A percentile compares a stretch with the other conserved stretches of the same genome.
Evolutionary conservation across 2,329 filamentous ascomycete genomes (phyloP).

Genomic region (Corinectria fuckeliana): DNA sequence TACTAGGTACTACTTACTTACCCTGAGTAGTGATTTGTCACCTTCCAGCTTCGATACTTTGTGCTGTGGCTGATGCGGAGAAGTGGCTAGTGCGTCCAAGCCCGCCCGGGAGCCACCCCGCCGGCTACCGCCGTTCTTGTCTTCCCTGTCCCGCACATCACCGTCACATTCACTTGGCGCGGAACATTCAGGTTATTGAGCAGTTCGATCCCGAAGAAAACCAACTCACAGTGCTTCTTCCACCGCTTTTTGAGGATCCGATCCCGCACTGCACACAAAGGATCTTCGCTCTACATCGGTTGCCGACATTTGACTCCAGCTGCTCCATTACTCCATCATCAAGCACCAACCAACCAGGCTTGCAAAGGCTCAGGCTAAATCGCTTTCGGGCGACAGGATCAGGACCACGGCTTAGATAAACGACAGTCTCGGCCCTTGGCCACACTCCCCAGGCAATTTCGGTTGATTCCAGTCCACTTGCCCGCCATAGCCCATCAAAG

Average conservation of each 20-base stretch:
- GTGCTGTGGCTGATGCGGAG: conserved; percentile 15
- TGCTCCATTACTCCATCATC: background rate
- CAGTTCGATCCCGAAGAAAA: conserved; percentile 2
- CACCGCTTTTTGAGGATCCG: background rate
- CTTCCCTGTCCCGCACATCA: conserved; percentile 19
- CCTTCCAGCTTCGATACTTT: no score
- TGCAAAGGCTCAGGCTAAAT: conserved; percentile 4
- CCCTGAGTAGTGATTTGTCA: no score
- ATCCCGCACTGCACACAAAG: background rate
- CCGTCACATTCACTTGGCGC: conserved; percentile 10
- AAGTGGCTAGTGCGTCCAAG: conserved; percentile 10
- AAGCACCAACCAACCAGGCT: background rate
- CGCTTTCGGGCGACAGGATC: conserved; percentile 6
- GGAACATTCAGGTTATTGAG: conserved; percentile 2
- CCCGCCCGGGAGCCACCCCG: conserved; percentile 11
- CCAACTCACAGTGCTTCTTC: background rate
- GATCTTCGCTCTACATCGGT: background rate
- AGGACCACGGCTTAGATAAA: conserved; percentile 9
- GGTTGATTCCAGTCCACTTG: background rate
- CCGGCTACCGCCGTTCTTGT: conserved; percentile 4
- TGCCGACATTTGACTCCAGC: background rate
- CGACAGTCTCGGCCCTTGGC: background rate
- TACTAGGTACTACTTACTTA: no score
- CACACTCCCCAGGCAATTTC: background rate
- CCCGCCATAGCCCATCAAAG: background rate